phyloP scores from a whole-genome alignment of 1,284 basidiomycete genomes.

The Ganoderma meredithae region DNA sequence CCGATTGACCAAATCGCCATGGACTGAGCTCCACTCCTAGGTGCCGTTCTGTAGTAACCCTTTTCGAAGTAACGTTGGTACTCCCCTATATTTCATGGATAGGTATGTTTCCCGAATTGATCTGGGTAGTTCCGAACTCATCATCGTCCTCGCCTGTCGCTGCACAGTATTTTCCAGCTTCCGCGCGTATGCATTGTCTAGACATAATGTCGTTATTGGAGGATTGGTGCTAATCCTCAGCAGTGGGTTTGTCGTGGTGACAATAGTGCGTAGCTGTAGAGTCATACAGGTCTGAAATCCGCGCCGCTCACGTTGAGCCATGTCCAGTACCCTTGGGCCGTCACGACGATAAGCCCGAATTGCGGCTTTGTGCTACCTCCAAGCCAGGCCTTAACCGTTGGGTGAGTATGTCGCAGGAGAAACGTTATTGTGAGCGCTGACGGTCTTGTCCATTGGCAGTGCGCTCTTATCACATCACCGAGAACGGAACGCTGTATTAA shows the following conservation, averaged over 20 bases:
- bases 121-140: too few species aligned
- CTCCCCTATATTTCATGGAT: constrained; percentile 3
- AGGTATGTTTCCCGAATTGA: background rate
- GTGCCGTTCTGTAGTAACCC: background rate
- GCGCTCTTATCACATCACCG: background rate
- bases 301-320: background rate
- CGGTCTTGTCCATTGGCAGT: background rate
- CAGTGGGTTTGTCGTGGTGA: background rate
- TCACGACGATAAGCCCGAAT: background rate
- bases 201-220: background rate
- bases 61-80: background rate
- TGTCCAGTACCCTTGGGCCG: background rate
- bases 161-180: background rate
- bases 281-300: background rate
- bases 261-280: background rate
- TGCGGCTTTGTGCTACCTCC: background rate
- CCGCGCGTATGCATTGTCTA: constrained; percentile 4
- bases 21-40: background rate
- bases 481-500: background rate
- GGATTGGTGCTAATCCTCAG: background rate
- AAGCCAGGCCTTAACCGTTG: background rate
- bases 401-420: background rate
- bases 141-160: background rate
- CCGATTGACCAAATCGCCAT: too few species aligned
- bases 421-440: background rate